Conservation (phyloP, 306 rosid genomes). For the Pyrus betulifolia region DNA sequence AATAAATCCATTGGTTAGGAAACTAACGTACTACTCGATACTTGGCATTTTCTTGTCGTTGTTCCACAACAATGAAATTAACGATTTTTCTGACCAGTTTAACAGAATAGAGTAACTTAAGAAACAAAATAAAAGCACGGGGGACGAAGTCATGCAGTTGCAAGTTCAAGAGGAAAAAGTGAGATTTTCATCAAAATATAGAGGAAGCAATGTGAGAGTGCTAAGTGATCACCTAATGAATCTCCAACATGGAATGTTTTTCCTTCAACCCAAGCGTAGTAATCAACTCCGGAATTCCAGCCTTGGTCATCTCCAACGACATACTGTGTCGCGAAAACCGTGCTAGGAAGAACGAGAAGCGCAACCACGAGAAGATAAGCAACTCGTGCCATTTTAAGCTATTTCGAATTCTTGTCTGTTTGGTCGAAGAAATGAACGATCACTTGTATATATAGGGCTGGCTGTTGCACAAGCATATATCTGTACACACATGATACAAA, state of each 20-base stretch:
- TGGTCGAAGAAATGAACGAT: not conserved
- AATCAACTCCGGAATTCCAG: not conserved
- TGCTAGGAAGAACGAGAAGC: not conserved
- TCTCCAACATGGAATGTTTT: conserved; percentile 2
- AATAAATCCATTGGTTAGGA: no score
- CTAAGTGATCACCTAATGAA: not conserved
- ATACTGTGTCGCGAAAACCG: not conserved
- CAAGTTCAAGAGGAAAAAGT: no score
- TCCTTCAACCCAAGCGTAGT: not conserved
- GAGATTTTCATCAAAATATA: no score
- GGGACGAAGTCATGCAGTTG: not conserved
- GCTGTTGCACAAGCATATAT: not conserved
- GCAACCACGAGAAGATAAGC: not conserved
- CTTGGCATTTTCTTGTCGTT: no score
- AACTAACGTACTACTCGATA: no score
- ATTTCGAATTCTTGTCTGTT: not conserved
- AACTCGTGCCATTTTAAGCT: not conserved
- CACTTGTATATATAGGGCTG: not conserved
- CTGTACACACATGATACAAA: not conserved
- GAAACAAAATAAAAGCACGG: not conserved
- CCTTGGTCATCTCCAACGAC: conserved; percentile 2
- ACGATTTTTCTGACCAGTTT: no score
- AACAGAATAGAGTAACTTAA: no score
- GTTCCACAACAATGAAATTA: no score
- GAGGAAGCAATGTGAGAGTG: not conserved